phyloP scores from a whole-genome alignment of 805 yeast genomes.

The Candida vaughaniae region DNA sequence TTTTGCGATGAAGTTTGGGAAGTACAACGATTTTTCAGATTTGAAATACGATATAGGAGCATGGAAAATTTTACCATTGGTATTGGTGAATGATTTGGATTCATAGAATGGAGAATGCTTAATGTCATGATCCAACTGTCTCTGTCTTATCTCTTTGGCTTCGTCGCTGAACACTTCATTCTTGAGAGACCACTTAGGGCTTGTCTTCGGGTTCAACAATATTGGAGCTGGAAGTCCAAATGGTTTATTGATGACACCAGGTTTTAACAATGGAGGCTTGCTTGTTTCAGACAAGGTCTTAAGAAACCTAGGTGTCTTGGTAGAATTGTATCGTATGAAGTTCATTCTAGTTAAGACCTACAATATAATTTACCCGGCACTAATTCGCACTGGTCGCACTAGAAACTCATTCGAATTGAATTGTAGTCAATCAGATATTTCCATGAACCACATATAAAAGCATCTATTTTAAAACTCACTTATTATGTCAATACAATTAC shows the following conservation, averaged over 20 bases:
- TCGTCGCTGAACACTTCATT: slow-evolving; percentile 29
- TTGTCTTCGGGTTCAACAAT: slow-evolving; percentile 22
- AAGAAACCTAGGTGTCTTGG: slow-evolving; percentile 32
- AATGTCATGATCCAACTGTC: slow-evolving; percentile 40
- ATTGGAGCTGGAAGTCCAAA: slow-evolving; percentile 36
- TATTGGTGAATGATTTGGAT: slow-evolving; percentile 53
- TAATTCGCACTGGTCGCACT: neutral
- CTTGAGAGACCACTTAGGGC: slow-evolving; percentile 17
- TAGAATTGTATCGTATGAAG: slow-evolving; percentile 8
- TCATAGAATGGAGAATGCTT: slow-evolving; percentile 45
- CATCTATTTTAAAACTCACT: neutral
- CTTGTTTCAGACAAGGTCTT: slow-evolving; percentile 37
- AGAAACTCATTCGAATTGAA: slow-evolving; percentile 1
- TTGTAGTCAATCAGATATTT: neutral
- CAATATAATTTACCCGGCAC: slow-evolving; percentile 7
- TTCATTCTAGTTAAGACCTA: slow-evolving; percentile 4
- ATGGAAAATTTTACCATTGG: slow-evolving; percentile 80
- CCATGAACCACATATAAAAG: slow-evolving; percentile 1
- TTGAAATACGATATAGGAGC: slow-evolving; percentile 82
- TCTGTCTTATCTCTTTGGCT: slow-evolving; percentile 38
- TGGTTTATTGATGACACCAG: slow-evolving; percentile 33
- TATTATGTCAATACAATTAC: slow-evolving; percentile 59
- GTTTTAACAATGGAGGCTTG: slow-evolving; percentile 36
- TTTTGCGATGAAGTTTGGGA: slow-evolving; percentile 74
- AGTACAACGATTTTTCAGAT: slow-evolving; percentile 67